These are phyloP conservation scores for Alternaria arbusti DNA, from an alignment of 2,329 filamentous ascomycete genomes.

Conservation along the genomic window DNA sequence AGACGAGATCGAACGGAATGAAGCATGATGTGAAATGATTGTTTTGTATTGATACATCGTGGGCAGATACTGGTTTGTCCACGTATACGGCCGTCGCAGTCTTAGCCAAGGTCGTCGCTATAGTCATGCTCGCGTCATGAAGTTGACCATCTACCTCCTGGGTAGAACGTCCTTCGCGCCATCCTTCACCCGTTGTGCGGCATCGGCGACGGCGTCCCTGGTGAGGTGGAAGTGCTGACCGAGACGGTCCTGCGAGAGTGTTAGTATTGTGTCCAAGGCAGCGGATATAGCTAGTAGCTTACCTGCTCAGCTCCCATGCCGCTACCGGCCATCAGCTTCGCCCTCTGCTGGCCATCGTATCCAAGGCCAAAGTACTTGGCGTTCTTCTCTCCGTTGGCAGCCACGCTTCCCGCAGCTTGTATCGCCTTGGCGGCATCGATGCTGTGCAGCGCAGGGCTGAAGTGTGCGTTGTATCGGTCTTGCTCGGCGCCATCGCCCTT, in stretches of 20 bases:
- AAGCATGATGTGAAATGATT: neutral
- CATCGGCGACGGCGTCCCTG: slow-evolving; percentile 25
- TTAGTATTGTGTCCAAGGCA: slow-evolving; percentile 3
- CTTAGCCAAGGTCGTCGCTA: neutral
- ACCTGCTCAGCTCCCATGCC: slow-evolving; percentile 46
- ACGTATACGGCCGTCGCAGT: neutral
- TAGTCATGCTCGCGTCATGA: neutral
- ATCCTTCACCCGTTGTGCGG: slow-evolving; percentile 36
- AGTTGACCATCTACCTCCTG: slow-evolving; percentile 17
- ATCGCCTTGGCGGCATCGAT: slow-evolving; percentile 34
- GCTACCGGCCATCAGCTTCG: slow-evolving; percentile 35
- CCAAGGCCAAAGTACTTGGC: slow-evolving; percentile 39
- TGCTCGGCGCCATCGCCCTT: slow-evolving; percentile 41
- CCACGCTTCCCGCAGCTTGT: slow-evolving; percentile 30
- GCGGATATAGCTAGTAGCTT: neutral
- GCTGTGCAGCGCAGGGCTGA: slow-evolving; percentile 26
- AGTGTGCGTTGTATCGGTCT: slow-evolving; percentile 41
- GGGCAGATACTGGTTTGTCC: slow-evolving; percentile 3
- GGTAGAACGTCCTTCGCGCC: slow-evolving; percentile 27
- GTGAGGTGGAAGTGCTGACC: slow-evolving; percentile 38
- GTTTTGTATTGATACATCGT: neutral
- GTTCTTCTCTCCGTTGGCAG: slow-evolving; percentile 30
- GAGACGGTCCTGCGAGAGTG: slow-evolving; percentile 34
- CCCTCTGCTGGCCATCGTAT: slow-evolving; percentile 38
- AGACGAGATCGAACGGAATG: rapidly evolving